Conservation (phyloP, 257 asterid genomes). For the Eucommia ulmoides region DNA sequence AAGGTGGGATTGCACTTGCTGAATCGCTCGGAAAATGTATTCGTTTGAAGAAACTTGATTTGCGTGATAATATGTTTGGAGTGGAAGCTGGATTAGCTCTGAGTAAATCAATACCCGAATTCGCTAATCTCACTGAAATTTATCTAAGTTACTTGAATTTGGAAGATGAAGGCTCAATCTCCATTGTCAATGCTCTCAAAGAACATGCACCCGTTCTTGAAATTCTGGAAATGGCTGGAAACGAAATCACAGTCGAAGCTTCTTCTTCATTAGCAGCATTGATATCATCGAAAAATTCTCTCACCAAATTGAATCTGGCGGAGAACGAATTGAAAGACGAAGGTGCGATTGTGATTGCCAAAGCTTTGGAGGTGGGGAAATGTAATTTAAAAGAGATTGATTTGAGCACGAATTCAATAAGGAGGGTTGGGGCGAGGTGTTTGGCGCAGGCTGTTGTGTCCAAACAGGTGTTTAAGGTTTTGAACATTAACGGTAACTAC, state of each 20-base stretch:
- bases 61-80: constrained; percentile 92
- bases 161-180: constrained; percentile 71
- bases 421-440: constrained; percentile 88
- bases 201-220: constrained; percentile 61
- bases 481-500: constrained; percentile 74
- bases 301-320: constrained; percentile 47
- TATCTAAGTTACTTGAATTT: constrained; percentile 81
- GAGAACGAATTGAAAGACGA: constrained; percentile 91
- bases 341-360: constrained; percentile 78
- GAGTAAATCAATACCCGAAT: constrained; percentile 36
- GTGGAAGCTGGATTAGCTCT: constrained; percentile 64
- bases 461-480: constrained; percentile 51
- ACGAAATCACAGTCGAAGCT: constrained; percentile 70
- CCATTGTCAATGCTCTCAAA: constrained; percentile 58
- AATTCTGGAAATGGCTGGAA: constrained; percentile 86
- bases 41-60: constrained; percentile 61
- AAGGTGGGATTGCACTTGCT: constrained; percentile 71
- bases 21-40: constrained; percentile 51
- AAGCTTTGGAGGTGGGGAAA: constrained; percentile 79
- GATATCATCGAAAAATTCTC: constrained; percentile 59
- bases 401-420: constrained; percentile 52
- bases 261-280: constrained; percentile 72
- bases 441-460: constrained; percentile 65
- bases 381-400: constrained; percentile 68
- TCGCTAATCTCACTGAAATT: constrained; percentile 50